Evolutionary conservation across 177 flowering plant species (phyloP), one percentile per base, ranked within the genome.

Genomic region (Vitis hybrid): DNA sequence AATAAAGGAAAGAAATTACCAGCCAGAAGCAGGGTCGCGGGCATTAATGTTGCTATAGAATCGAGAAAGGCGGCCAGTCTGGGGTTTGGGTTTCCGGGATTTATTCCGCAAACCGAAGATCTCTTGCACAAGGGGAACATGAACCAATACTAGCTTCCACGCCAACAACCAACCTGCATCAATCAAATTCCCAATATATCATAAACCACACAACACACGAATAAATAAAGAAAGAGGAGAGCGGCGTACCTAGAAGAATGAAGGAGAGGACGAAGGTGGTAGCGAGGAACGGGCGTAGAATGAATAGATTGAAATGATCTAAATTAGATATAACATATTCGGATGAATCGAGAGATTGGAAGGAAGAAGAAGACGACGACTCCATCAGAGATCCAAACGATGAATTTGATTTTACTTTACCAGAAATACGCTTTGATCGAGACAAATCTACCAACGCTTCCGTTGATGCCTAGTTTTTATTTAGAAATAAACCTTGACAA

Each of bases 71-170:
- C 93, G 80, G 51, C 90, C 79, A 59, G 82, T 72, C 14, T 70
- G 76, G 15, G 89, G 94, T 75, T 86, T 90, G 0, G 84, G 79
- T 59, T 77, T 81, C 2, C 50, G 15, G 6, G 84, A 73, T 71
- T 91, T 94, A 77, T 91, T 86, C 59, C 81, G 75, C 63, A 90
- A 73, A n/a, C 92, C 91, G 68, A 77, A 89, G 16, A 91, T 86
- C 74, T 93, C 99, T 74, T 91, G 99, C 52, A 93, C 91, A 65
- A 94, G 68, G 45, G 99, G 97, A 19, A 94, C 97, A 65, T 90
- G 99, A 71, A 86, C 92, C 68, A 90, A 84, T 12, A 94, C 93
- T 45, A 91, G 76, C 76, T 90, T 93, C 99, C 98, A 91, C 15
- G 99, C 98, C 81, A 88, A 73, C 39, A 72, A 74, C 98, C 98